Evolutionary conservation across 495 filamentous ascomycete genomes (phyloP).

Genomic region (Thermochaetoides thermophila): DNA sequence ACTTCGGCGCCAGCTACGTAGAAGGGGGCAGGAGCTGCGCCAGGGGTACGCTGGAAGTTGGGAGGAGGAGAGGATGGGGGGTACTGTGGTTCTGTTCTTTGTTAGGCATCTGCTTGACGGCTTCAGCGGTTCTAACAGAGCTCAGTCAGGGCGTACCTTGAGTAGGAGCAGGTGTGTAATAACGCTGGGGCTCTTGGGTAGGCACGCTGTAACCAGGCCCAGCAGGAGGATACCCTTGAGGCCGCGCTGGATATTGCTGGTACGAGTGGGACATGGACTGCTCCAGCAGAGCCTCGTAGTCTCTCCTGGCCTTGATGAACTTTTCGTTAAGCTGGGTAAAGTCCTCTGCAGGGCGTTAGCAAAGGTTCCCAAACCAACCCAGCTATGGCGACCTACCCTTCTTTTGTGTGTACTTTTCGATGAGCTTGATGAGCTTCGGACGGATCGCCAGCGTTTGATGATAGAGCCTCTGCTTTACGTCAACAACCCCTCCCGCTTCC

Average conservation of each 20-base stretch:
- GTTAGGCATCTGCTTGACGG: background rate
- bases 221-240: conserved; percentile 42
- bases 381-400: conserved; percentile 51
- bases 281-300: conserved; percentile 92
- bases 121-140: conserved; percentile 13
- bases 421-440: conserved; percentile 93
- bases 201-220: conserved; percentile 18
- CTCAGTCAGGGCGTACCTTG: conserved; percentile 21
- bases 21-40: conserved; percentile 24
- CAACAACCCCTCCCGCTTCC: background rate
- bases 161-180: conserved; percentile 46
- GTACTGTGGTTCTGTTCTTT: conserved; percentile 17
- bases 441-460: conserved; percentile 87
- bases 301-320: conserved; percentile 94
- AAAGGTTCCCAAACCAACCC: background rate
- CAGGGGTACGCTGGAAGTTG: conserved; percentile 29
- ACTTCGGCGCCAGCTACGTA: conserved; percentile 33
- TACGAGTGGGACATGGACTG: conserved; percentile 83
- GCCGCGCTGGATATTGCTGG: conserved; percentile 50
- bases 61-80: conserved; percentile 32
- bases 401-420: conserved; percentile 98
- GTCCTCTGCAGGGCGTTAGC: conserved; percentile 51
- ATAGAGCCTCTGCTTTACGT: conserved; percentile 52
- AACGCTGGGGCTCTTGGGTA: conserved; percentile 49
- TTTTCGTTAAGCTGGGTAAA: conserved; percentile 98